These are phyloP conservation scores for Lichenothelia convexa DNA, from an alignment of 495 filamentous ascomycete species.

Conservation along the genomic window DNA sequence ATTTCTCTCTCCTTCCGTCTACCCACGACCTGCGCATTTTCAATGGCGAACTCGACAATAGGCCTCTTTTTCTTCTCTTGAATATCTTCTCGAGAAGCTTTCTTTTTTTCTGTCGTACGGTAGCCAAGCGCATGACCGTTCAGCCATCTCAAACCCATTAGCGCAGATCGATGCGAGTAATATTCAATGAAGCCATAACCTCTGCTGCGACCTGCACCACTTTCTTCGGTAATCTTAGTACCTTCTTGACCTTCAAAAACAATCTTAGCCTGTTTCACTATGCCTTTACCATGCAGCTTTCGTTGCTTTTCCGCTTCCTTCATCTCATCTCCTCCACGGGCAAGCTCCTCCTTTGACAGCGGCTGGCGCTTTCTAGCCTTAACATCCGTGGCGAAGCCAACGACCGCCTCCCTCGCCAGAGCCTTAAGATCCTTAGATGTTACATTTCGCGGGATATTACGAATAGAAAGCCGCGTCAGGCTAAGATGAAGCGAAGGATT, in stretches of 20 bases:
- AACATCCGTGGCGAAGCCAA: slow-evolving; percentile 83
- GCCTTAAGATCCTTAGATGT: slow-evolving; percentile 81
- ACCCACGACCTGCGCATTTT: slow-evolving; percentile 85
- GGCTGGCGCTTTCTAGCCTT: slow-evolving; percentile 50
- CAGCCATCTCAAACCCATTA: slow-evolving; percentile 89
- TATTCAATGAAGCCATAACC: slow-evolving; percentile 99
- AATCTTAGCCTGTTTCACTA: slow-evolving; percentile 90
- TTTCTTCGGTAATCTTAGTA: slow-evolving; percentile 54
- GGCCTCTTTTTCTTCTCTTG: slow-evolving; percentile 54
- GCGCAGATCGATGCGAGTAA: slow-evolving; percentile 74
- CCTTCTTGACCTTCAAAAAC: slow-evolving; percentile 76
- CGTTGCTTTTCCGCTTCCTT: slow-evolving; percentile 54
- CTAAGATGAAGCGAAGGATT: slow-evolving; percentile 82
- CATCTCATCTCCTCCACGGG: slow-evolving; percentile 63
- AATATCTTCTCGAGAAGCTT: slow-evolving; percentile 21
- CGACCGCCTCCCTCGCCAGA: slow-evolving; percentile 72
- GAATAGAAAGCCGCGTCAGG: slow-evolving; percentile 80
- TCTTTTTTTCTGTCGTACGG: slow-evolving; percentile 13
- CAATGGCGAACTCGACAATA: slow-evolving; percentile 95
- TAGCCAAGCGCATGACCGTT: slow-evolving; percentile 61
- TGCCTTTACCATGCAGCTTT: slow-evolving; percentile 68
- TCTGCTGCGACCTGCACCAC: slow-evolving; percentile 59
- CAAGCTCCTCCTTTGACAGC: slow-evolving; percentile 71
- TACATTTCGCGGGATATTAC: slow-evolving; percentile 74
- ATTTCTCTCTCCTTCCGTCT: slow-evolving; percentile 54